Conservation (phyloP, 331 rosid genomes). For the Ulmus americana region DNA sequence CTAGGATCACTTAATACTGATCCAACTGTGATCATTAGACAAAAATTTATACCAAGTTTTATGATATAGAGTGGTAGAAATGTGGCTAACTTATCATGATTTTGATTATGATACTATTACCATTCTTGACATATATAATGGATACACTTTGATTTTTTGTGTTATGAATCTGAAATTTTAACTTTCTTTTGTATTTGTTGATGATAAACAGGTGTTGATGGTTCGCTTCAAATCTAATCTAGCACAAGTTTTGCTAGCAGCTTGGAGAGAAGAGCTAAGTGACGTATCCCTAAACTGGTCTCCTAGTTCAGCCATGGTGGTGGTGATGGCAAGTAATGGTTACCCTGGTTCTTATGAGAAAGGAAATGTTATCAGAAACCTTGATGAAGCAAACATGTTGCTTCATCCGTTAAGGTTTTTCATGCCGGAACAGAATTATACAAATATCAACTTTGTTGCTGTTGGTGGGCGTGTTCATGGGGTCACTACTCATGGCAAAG, state of each 20-base stretch:
- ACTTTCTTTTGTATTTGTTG: background rate
- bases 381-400: slow-evolving; percentile 70
- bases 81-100: too few species aligned
- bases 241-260: slow-evolving; percentile 80
- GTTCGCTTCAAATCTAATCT: slow-evolving; percentile 82
- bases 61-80: too few species aligned
- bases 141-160: background rate
- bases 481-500: slow-evolving; percentile 69
- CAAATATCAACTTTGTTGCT: slow-evolving; percentile 56
- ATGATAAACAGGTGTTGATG: slow-evolving; percentile 66
- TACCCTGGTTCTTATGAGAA: slow-evolving; percentile 79
- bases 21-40: too few species aligned
- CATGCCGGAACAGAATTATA: slow-evolving; percentile 84
- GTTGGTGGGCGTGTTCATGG: slow-evolving; percentile 92
- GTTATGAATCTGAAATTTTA: background rate
- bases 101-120: too few species aligned
- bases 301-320: slow-evolving; percentile 85
- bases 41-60: too few species aligned
- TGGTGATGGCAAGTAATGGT: slow-evolving; percentile 95
- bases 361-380: slow-evolving; percentile 67
- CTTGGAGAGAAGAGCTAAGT: slow-evolving; percentile 74
- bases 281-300: slow-evolving; percentile 73
- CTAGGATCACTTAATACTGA: too few species aligned
- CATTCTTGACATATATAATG: background rate
- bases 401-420: slow-evolving; percentile 67